phyloP scores from a whole-genome alignment of 495 filamentous ascomycete genomes.

The Neurospora sublineolata region DNA sequence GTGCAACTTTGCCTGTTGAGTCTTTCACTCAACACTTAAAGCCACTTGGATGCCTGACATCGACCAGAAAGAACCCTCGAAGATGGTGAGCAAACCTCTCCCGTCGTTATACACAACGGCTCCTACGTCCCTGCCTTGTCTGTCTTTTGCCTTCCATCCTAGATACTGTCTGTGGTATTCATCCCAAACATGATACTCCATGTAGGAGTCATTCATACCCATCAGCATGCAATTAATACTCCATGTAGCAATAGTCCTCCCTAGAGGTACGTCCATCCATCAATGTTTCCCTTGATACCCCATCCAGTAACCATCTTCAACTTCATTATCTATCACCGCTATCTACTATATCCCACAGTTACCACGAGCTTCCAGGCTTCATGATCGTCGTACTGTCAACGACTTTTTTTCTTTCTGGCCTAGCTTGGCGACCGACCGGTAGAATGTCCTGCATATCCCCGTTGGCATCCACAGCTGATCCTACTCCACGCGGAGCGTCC shows the following conservation, averaged over 20 bases:
- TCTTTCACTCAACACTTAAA: neutral
- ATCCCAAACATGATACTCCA: neutral
- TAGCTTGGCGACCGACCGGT: neutral
- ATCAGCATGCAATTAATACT: neutral
- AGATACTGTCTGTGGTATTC: neutral
- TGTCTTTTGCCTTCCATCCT: neutral
- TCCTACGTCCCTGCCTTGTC: neutral
- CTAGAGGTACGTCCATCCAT: neutral
- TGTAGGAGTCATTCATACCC: neutral
- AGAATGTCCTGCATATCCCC: neutral
- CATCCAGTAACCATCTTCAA: neutral
- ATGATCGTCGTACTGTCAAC: neutral
- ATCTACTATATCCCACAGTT: neutral
- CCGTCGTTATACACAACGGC: neutral
- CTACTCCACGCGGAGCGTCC: neutral
- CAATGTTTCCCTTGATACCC: neutral
- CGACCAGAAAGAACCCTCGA: neutral
- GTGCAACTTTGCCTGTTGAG: neutral
- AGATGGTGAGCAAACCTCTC: neutral
- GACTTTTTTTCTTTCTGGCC: neutral
- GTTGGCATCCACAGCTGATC: neutral
- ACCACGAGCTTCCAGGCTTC: neutral
- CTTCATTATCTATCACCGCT: neutral
- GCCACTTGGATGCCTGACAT: neutral
- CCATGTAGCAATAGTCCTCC: neutral